Conservation (phyloP, 2,329 filamentous ascomycete genomes). For the Fusarium graminum region DNA sequence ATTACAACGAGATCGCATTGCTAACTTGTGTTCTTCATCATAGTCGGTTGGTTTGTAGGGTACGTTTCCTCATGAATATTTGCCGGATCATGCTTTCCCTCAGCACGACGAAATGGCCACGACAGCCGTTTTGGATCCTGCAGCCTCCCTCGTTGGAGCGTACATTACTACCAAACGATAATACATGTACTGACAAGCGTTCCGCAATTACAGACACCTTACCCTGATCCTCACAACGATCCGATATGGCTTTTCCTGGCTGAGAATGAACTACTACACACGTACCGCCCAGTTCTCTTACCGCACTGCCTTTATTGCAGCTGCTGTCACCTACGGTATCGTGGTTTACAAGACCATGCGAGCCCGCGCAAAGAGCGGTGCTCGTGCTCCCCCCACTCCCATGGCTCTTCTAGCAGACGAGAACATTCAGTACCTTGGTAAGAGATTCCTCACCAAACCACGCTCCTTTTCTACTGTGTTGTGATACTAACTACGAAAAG, state of each 20-base stretch:
- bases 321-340: conserved; percentile 94
- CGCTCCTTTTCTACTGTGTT: neutral
- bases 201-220: conserved; percentile 74
- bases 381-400: conserved; percentile 69
- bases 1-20: conserved; percentile 28
- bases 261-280: conserved; percentile 88
- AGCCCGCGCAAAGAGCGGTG: conserved; percentile 81
- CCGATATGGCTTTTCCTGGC: conserved; percentile 86
- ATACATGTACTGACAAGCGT: conserved; percentile 33
- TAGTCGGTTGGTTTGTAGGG: conserved; percentile 85
- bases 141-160: conserved; percentile 9
- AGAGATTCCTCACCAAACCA: conserved; percentile 51
- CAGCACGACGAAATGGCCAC: conserved; percentile 34
- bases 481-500: conserved; percentile 60
- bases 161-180: neutral
- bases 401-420: conserved; percentile 84
- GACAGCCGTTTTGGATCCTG: conserved; percentile 26
- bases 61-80: conserved; percentile 63
- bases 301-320: conserved; percentile 89
- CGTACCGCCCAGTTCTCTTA: conserved; percentile 85
- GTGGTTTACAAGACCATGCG: conserved; percentile 98
- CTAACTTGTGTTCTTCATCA: conserved; percentile 42
- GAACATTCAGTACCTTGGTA: conserved; percentile 97
- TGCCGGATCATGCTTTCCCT: conserved; percentile 12
- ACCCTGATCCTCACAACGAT: conserved; percentile 85